Conservation (phyloP, 2,329 filamentous ascomycete genomes). For the Clonostachys solani region DNA sequence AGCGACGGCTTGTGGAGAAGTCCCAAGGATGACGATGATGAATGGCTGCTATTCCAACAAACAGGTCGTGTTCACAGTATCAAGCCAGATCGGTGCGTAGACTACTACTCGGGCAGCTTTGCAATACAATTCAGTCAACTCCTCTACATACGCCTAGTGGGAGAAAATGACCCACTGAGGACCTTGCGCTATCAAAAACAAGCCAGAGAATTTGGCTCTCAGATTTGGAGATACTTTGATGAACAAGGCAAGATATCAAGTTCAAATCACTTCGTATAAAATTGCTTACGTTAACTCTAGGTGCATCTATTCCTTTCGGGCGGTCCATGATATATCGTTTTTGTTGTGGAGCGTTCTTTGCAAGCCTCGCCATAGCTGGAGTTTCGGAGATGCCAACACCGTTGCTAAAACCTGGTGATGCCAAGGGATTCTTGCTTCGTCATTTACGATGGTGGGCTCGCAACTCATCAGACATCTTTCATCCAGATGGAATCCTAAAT, state of each 20-base stretch:
- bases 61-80: constrained; percentile 13
- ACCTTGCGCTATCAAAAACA: constrained; percentile 26
- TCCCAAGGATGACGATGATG: constrained; percentile 1
- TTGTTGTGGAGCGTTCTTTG: constrained; percentile 42
- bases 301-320: constrained; percentile 47
- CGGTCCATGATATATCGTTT: constrained; percentile 47
- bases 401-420: constrained; percentile 25
- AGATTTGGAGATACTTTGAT: constrained; percentile 45
- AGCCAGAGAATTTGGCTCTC: constrained; percentile 28
- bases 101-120: constrained; percentile 51
- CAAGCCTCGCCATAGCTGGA: constrained; percentile 35
- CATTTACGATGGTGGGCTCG: constrained; percentile 45
- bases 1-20: constrained; percentile 37
- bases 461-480: constrained; percentile 35
- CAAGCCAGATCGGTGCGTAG: constrained; percentile 29
- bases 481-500: constrained; percentile 41
- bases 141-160: constrained; percentile 36
- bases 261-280: neutral
- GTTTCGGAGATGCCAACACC: constrained; percentile 27
- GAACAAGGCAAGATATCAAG: constrained; percentile 22
- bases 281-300: constrained; percentile 13
- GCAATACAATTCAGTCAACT: constrained; percentile 48
- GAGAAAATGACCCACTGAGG: constrained; percentile 30
- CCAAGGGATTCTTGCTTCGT: constrained; percentile 45
- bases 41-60: neutral